Percentiles rank a stretch among this genome's conserved stretches.
Conservation (phyloP, 192 early-diverging fungal genomes). For the Coemansia umbellata region DNA sequence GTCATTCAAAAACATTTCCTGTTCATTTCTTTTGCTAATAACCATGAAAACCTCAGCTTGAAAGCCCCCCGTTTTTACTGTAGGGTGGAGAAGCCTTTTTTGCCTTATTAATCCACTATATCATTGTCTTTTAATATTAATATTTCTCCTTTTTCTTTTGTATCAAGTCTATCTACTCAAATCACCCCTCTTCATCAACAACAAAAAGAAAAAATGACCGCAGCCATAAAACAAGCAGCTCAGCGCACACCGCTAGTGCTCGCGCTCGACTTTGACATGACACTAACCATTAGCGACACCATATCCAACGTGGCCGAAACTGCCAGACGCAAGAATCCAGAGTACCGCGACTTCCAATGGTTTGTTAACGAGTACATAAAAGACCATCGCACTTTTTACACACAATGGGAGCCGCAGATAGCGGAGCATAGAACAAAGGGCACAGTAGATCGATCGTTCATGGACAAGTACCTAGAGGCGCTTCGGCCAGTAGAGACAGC, state of each 20-base stretch:
- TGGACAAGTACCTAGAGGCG: constrained; percentile 25
- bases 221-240: background rate
- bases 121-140: background rate
- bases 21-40: too few species aligned
- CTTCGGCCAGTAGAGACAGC: constrained; percentile 22
- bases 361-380: constrained; percentile 20
- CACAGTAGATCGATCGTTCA: background rate
- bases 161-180: background rate
- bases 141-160: background rate
- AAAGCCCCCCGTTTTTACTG: too few species aligned
- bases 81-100: too few species aligned
- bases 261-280: constrained; percentile 45
- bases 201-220: background rate
- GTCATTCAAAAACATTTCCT: too few species aligned
- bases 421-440: background rate
- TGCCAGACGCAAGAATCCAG: constrained; percentile 11
- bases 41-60: too few species aligned
- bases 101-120: too few species aligned
- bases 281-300: constrained; percentile 37
- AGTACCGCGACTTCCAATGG: constrained; percentile 12
- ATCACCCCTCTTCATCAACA: too few species aligned
- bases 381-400: constrained; percentile 11
- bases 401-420: constrained; percentile 6
- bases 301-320: constrained; percentile 14
- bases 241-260: constrained; percentile 5